Percentiles rank a stretch among this genome's conserved stretches.
These are phyloP conservation scores for Sistotremastrum niveocremeum DNA, from an alignment of 768 basidiomycete genomes.

Conservation along the genomic window DNA sequence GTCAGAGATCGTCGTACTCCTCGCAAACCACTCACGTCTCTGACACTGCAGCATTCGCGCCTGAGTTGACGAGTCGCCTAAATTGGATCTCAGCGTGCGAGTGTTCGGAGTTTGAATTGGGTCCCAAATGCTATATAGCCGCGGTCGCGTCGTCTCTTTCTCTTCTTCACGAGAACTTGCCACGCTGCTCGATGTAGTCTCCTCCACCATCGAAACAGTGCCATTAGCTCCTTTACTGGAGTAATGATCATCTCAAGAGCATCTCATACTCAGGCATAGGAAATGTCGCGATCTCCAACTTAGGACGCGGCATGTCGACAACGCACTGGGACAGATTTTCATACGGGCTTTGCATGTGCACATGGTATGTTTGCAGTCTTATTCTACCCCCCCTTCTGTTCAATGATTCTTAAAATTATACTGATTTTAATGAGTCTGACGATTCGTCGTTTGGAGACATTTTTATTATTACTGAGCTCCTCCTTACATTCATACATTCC, in stretches of 20 bases:
- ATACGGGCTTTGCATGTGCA: neutral
- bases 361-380: constrained; percentile 5
- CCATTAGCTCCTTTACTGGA: constrained; percentile 24
- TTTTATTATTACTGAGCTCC: constrained; percentile 23
- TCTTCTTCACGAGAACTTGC: constrained; percentile 25
- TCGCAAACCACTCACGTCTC: no score
- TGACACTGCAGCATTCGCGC: no score
- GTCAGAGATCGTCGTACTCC: no score
- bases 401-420: constrained; percentile 31
- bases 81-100: no score
- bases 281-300: constrained; percentile 29
- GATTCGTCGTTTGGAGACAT: constrained; percentile 23
- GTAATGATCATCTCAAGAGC: constrained; percentile 27
- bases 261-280: constrained; percentile 28
- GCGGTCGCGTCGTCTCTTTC: neutral
- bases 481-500: neutral
- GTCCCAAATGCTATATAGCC: no score
- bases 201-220: constrained; percentile 33
- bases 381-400: constrained; percentile 6
- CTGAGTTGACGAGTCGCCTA: no score
- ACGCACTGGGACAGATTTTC: constrained; percentile 25
- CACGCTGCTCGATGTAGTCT: constrained; percentile 31
- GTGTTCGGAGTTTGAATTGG: no score
- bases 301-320: constrained; percentile 34
- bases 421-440: constrained; percentile 38